Percentiles rank a stretch among this genome's conserved stretches.
phyloP scores from a whole-genome alignment of 768 basidiomycete genomes.

The Infundibulicybe gibba region DNA sequence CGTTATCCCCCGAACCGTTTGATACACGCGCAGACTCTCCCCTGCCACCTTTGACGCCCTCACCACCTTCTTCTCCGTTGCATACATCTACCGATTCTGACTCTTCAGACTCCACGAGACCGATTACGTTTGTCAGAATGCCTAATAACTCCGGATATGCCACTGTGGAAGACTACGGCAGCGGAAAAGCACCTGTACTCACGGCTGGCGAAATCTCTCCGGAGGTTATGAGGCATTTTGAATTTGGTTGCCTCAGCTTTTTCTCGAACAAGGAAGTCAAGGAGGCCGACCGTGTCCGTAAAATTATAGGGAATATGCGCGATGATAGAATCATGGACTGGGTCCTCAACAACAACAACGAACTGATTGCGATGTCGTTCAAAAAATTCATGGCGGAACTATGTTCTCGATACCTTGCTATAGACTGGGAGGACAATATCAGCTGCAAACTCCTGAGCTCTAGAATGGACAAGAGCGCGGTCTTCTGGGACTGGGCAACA shows the following conservation, averaged over 20 bases:
- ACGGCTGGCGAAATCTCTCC: neutral
- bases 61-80: too few relatives aligned
- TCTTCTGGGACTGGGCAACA: constrained; percentile 12
- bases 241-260: neutral
- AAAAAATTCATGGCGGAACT: neutral
- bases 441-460: neutral
- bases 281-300: neutral
- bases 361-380: neutral
- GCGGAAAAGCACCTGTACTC: neutral
- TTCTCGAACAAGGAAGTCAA: neutral
- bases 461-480: neutral
- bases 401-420: constrained; percentile 4
- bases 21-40: too few relatives aligned
- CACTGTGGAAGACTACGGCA: too few relatives aligned
- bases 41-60: too few relatives aligned
- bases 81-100: too few relatives aligned
- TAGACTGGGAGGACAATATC: constrained; percentile 12
- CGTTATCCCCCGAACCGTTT: too few relatives aligned
- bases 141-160: too few relatives aligned
- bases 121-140: too few relatives aligned
- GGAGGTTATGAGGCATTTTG: neutral
- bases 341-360: neutral
- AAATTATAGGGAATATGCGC: neutral
- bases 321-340: neutral
- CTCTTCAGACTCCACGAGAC: too few relatives aligned